Evolutionary conservation across 345 rosid genomes (phyloP).

Genomic region (Aquilaria sinensis): DNA sequence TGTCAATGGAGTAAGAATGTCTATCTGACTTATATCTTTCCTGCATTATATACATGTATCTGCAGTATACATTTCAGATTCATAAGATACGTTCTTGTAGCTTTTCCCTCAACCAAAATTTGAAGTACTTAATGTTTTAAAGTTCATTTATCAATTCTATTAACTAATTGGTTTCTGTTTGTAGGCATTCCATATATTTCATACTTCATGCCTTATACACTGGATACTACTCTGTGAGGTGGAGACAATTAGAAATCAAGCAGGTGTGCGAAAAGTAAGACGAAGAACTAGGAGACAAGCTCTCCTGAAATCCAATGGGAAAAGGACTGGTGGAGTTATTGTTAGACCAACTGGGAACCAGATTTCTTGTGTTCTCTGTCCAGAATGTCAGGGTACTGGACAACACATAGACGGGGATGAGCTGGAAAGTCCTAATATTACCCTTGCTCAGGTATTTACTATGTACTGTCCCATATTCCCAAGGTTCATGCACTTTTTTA

Average conservation of each 20-base stretch:
- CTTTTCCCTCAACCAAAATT: neutral
- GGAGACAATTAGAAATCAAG: constrained; percentile 45
- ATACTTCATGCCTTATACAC: constrained; percentile 82
- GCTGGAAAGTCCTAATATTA: constrained; percentile 52
- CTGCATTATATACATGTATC: constrained; percentile 2
- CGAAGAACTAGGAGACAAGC: constrained; percentile 50
- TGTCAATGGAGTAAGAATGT: constrained; percentile 52
- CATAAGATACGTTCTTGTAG: constrained; percentile 2
- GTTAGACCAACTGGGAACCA: constrained; percentile 21
- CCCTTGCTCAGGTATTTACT: constrained; percentile 73
- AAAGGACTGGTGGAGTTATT: constrained; percentile 23
- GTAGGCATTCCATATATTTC: constrained; percentile 88
- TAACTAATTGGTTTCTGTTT: neutral
- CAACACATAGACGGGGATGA: constrained; percentile 42
- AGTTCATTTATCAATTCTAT: constrained; percentile 1
- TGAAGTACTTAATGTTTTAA: neutral
- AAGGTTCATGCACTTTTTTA: no score
- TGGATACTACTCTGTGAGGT: constrained; percentile 87
- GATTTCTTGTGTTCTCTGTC: constrained; percentile 68
- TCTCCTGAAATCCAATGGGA: constrained; percentile 31
- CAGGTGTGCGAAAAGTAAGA: constrained; percentile 33
- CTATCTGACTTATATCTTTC: neutral
- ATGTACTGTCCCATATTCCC: neutral
- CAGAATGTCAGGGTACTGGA: constrained; percentile 96
- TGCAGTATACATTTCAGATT: neutral